A percentile compares a stretch with the other conserved stretches of the same genome.
Conservation (phyloP, 2,329 filamentous ascomycete genomes). For the Stachybotrys chartarum region DNA sequence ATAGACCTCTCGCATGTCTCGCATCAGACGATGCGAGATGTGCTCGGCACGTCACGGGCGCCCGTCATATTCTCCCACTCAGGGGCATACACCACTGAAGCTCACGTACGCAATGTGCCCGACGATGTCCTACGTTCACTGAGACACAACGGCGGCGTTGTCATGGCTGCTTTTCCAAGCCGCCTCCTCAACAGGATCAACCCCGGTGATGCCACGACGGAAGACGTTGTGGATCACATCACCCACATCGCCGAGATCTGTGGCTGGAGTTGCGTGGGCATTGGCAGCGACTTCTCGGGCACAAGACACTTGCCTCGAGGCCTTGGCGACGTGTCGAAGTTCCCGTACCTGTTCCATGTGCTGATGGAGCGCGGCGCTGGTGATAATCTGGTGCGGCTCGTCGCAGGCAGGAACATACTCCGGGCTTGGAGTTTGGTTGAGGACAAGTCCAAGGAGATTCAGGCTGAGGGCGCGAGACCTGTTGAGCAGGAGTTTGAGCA, state of each 20-base stretch:
- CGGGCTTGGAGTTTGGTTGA: constrained; percentile 21
- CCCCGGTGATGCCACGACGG: constrained; percentile 3
- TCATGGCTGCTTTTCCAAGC: constrained; percentile 30
- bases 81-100: background rate
- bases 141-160: constrained; percentile 26
- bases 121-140: constrained; percentile 28
- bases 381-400: constrained; percentile 26
- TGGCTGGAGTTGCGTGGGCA: constrained; percentile 28
- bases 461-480: constrained; percentile 18
- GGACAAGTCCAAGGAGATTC: constrained; percentile 17
- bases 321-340: constrained; percentile 20
- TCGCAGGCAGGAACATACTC: constrained; percentile 29
- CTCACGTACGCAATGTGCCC: constrained; percentile 16
- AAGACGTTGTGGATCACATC: constrained; percentile 22
- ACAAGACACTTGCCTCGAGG: constrained; percentile 6
- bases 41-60: constrained; percentile 14
- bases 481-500: constrained; percentile 27
- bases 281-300: constrained; percentile 30
- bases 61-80: constrained; percentile 25
- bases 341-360: constrained; percentile 21
- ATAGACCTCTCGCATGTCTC: constrained; percentile 23
- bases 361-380: constrained; percentile 30
- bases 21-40: constrained; percentile 14
- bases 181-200: background rate
- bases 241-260: constrained; percentile 18